Evolutionary conservation across 129 eudicot species (phyloP), one percentile per base, ranked within the genome.

Genomic region (Heracleum sosnowskyi): DNA sequence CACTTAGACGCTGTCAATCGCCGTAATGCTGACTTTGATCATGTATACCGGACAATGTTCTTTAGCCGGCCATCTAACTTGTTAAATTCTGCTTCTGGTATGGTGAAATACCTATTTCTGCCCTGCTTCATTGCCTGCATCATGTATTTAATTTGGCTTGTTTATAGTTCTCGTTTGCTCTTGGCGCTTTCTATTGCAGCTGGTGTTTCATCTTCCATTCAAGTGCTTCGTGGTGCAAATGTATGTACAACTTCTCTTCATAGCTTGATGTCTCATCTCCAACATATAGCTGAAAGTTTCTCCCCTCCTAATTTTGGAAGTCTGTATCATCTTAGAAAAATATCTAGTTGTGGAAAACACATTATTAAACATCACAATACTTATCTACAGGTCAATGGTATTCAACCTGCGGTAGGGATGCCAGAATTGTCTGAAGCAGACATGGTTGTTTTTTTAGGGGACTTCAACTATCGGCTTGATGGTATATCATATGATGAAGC

Each of bases 401-500:
- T 77, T 34, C 81, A 81, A 79, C 80, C 91, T 35, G 83, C 78
- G 78, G 90, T 86, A 75, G 90, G 77, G 69, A 83, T 86, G 77
- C 98, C 96, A 10, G 98, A 95, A 87, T 86, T 95, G 41, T 90
- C 96, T 55, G 97, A 95, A 79, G 94, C 97, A 36, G 98, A 95
- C 81, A 90, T 95, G 97, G 86, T 95, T 81, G 89, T 95, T 22
- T 95, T 95, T 85, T 81, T 95, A 29, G 98, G 98, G 13, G 98
- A 92, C 83, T 92, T 95, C 29, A 95, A 95, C 85, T 95, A 95
- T 81, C 89, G 98, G 68, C 92, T 95, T 10, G 90, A 90, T 82
- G 97, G 91, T 78, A 88, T 95, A 84, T 91, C 98, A 29, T 95
- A 95, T 68, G 98, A 95, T 83, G 97, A 95, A 83, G 98, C 98